Evolutionary conservation across 1,139 yeast species (phyloP), one percentile per base, ranked within the genome.

Genomic region (Waltiozyma sp.): DNA sequence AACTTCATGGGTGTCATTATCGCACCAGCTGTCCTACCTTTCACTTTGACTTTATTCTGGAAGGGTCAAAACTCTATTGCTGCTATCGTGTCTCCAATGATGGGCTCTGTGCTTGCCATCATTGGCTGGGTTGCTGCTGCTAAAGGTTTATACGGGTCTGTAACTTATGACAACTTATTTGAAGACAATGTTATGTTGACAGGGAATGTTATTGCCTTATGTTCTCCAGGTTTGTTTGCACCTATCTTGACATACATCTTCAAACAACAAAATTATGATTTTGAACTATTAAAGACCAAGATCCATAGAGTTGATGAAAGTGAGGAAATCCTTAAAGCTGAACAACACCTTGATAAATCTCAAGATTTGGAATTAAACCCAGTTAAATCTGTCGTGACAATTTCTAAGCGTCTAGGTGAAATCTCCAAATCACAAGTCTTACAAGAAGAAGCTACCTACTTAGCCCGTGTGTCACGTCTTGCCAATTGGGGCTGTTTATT

Each of bases 1-100:
- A 87, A 86, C 60, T 68, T 88, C 49, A 86, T 87, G 88, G 95
- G 95, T 42, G 75, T 85, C 44, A 78, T 88, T 41, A 85, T 88
- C 52, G 83, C 93, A 23, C 79, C 93, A 45, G 95, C 89, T 21
- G 95, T 88, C 6, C 62, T 85, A 40, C 94, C 95, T 7, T 75
- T 85, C 19, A 75, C 82, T 3, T 63, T 82, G 52, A 78, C 94
- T 0, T 64, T 88, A 43, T 72, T 85, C 53, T 84, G 91, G 68
- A 68, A 62, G 31, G 75, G 73, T 42, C 87, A 80, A 63, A 83
- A 83, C 57, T 62, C 62, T 41, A 59, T 74, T 43, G 84, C 87
- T 33, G 84, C 78, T 18, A 67, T 72, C 24, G 64, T 62, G 37
- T 71, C 85, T 4, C 86, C 88, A 40, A 74, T 80, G 14, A 58